These are phyloP conservation scores for Dactylellina parvicollis DNA, from an alignment of 2,329 filamentous ascomycete genomes.

Conservation along the genomic window DNA sequence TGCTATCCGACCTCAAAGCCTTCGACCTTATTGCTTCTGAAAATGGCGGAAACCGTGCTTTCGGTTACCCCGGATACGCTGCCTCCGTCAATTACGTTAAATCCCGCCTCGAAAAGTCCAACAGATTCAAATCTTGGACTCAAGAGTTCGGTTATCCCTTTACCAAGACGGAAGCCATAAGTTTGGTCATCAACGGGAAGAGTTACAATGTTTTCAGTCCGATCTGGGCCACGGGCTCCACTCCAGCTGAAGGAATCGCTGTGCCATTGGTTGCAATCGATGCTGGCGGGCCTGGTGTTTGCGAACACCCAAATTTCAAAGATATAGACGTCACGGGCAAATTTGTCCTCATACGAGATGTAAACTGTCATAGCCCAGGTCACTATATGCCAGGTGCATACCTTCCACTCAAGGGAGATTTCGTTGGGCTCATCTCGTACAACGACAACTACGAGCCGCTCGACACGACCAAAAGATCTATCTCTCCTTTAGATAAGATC, in stretches of 20 bases:
- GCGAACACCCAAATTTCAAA: constrained; percentile 60
- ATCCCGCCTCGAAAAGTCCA: constrained; percentile 61
- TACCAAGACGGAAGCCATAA: constrained; percentile 62
- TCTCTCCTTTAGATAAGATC: constrained; percentile 60
- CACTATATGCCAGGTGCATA: constrained; percentile 64
- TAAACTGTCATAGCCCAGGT: constrained; percentile 62
- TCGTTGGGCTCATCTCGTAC: constrained; percentile 61
- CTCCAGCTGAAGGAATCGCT: constrained; percentile 63
- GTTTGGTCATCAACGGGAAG: constrained; percentile 60
- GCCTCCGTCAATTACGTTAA: constrained; percentile 70
- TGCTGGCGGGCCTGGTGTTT: constrained; percentile 61
- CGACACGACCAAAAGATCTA: constrained; percentile 61
- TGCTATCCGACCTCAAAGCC: no score
- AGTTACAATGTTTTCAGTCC: constrained; percentile 62
- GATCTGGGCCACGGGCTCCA: constrained; percentile 64
- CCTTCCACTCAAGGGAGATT: constrained; percentile 56
- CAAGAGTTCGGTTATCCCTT: constrained; percentile 66
- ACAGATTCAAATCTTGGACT: constrained; percentile 62
- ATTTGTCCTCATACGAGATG: constrained; percentile 63
- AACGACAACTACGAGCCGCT: constrained; percentile 61
- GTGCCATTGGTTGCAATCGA: constrained; percentile 62
- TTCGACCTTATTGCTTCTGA: constrained; percentile 67
- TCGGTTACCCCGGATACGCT: constrained; percentile 69
- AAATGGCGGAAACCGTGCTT: constrained; percentile 71
- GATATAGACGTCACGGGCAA: constrained; percentile 61